Evolutionary conservation across 1,284 basidiomycete genomes (phyloP).

Genomic region (Trichosporon inkin): DNA sequence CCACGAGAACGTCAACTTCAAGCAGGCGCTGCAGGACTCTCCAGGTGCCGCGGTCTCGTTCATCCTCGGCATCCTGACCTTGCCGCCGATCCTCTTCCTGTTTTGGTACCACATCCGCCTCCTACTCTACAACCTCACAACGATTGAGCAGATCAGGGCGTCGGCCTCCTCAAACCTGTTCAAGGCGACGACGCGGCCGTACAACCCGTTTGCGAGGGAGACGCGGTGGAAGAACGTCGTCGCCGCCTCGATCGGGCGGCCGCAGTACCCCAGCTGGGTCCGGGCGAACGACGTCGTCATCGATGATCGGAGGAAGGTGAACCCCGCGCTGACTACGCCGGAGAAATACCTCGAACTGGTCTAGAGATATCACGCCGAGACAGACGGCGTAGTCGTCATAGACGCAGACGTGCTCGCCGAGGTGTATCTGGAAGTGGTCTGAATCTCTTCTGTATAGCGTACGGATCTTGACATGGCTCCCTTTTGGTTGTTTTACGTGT

Average conservation of each 20-base stretch:
- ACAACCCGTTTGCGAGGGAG: constrained; percentile 46
- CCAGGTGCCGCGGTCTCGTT: constrained; percentile 76
- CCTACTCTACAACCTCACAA: constrained; percentile 76
- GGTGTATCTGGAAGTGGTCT: not conserved
- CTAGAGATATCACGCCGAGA: constrained; percentile 6
- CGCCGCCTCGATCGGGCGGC: constrained; percentile 42
- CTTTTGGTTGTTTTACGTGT: not conserved
- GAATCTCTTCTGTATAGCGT: too few species aligned
- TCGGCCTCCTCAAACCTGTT: constrained; percentile 37
- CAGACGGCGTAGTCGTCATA: not conserved
- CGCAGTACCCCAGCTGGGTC: constrained; percentile 48
- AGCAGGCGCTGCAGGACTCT: constrained; percentile 58
- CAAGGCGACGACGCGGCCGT: constrained; percentile 30
- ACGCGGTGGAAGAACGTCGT: constrained; percentile 41
- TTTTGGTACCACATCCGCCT: constrained; percentile 77
- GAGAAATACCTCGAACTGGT: constrained; percentile 29
- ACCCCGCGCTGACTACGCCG: constrained; percentile 41
- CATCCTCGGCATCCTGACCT: constrained; percentile 61
- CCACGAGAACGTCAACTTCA: constrained; percentile 57
- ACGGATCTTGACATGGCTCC: too few species aligned
- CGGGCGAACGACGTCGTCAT: constrained; percentile 37
- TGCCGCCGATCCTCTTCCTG: constrained; percentile 77
- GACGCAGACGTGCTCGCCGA: not conserved
- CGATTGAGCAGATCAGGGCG: constrained; percentile 68
- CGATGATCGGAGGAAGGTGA: constrained; percentile 35